A percentile compares a stretch with the other conserved stretches of the same genome.
Conservation (phyloP, 2,329 filamentous ascomycete genomes). For the Verticillium longisporum region DNA sequence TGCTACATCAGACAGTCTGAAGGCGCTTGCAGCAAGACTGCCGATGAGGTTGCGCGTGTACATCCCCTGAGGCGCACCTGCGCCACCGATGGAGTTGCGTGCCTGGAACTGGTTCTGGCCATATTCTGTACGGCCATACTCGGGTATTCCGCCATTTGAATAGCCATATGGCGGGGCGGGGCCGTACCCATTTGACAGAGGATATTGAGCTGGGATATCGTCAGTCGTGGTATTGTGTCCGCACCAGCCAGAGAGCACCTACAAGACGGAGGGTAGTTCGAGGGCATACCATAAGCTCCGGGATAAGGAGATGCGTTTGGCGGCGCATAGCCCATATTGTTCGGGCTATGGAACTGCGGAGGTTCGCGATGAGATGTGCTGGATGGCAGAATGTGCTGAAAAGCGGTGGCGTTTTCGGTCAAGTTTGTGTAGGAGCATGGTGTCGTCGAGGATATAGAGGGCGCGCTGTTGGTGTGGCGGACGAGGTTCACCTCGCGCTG, state of each 20-base stretch:
- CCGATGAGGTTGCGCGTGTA: slow-evolving; percentile 94
- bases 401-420: slow-evolving; percentile 3
- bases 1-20: slow-evolving; percentile 69
- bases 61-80: slow-evolving; percentile 60
- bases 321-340: not conserved
- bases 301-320: not conserved
- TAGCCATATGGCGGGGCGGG: not conserved
- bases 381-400: slow-evolving; percentile 16
- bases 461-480: slow-evolving; percentile 56
- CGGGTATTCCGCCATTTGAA: not conserved
- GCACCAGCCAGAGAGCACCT: slow-evolving; percentile 14
- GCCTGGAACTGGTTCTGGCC: slow-evolving; percentile 13
- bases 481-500: slow-evolving; percentile 60
- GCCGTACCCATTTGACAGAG: not conserved
- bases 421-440: slow-evolving; percentile 63
- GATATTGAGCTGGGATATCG: slow-evolving; percentile 13
- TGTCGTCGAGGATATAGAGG: slow-evolving; percentile 75
- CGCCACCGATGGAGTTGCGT: not conserved
- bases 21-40: slow-evolving; percentile 82
- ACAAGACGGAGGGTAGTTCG: slow-evolving; percentile 18
- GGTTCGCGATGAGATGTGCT: not conserved
- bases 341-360: not conserved
- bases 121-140: slow-evolving; percentile 8
- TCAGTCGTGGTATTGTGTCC: slow-evolving; percentile 13
- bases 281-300: slow-evolving; percentile 3